Conservation (phyloP, 495 filamentous ascomycete genomes). For the Halenospora varia region DNA sequence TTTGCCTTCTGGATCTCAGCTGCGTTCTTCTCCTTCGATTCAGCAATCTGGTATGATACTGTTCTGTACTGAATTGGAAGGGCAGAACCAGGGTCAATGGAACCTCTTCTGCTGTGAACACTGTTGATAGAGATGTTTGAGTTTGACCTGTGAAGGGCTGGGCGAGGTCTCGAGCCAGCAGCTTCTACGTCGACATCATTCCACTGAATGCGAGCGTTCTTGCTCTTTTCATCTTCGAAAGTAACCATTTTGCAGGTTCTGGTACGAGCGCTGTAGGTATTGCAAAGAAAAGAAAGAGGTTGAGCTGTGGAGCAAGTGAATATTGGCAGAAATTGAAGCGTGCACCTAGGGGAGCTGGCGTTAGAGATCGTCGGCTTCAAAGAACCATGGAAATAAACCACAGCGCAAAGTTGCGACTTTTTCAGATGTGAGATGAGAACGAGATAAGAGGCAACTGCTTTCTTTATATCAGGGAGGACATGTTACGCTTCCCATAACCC, state of each 20-base stretch:
- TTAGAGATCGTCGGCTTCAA: not conserved
- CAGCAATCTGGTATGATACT: slow-evolving; percentile 49
- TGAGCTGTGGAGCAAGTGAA: not conserved
- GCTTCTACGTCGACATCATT: slow-evolving; percentile 18
- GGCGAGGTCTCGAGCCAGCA: not conserved
- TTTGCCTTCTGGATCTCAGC: slow-evolving; percentile 36
- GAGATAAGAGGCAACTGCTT: not conserved
- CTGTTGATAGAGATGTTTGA: slow-evolving; percentile 25
- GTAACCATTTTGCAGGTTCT: slow-evolving; percentile 16
- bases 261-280: too few relatives aligned
- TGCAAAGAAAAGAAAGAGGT: too few relatives aligned
- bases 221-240: slow-evolving; percentile 10
- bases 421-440: not conserved
- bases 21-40: slow-evolving; percentile 39
- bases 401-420: not conserved
- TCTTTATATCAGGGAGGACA: not conserved
- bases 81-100: slow-evolving; percentile 41
- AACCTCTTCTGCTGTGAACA: slow-evolving; percentile 22
- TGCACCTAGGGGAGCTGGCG: not conserved
- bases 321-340: not conserved
- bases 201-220: slow-evolving; percentile 18
- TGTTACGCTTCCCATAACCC: not conserved
- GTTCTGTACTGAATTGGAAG: slow-evolving; percentile 53
- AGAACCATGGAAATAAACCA: not conserved
- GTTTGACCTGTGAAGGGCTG: slow-evolving; percentile 13